Evolutionary conservation across 306 rosid species (phyloP).

Genomic region (Trifolium dubium): DNA sequence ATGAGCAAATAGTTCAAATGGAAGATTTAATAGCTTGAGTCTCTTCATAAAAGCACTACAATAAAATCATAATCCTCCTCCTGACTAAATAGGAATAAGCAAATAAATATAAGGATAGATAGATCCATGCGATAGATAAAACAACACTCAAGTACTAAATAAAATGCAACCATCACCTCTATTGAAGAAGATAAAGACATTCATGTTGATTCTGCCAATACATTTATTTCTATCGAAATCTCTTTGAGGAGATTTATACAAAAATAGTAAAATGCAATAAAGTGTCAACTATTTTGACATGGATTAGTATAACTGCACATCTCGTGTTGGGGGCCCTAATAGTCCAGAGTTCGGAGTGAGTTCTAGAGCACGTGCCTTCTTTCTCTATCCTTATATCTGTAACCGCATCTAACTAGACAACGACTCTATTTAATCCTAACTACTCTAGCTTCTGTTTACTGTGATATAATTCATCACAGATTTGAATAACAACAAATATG

Average conservation of each 20-base stretch:
- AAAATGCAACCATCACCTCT: no score
- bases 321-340: no score
- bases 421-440: no score
- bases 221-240: no score
- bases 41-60: neutral
- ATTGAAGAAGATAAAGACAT: no score
- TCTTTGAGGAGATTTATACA: neutral
- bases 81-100: neutral
- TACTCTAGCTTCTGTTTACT: no score
- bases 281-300: neutral
- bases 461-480: no score
- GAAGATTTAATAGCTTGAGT: neutral
- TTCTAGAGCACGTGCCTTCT: no score
- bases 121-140: neutral
- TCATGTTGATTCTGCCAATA: no score
- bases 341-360: no score
- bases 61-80: neutral
- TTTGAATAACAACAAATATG: no score
- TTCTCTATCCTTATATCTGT: no score
- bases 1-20: neutral
- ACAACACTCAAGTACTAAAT: neutral
- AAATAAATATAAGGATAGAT: neutral
- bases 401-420: neutral
- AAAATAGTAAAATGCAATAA: neutral
- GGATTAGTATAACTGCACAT: neutral